A percentile compares a stretch with the other conserved stretches of the same genome.
phyloP scores from a whole-genome alignment of 1,284 basidiomycete species.

The Rhizopogon parksii region DNA sequence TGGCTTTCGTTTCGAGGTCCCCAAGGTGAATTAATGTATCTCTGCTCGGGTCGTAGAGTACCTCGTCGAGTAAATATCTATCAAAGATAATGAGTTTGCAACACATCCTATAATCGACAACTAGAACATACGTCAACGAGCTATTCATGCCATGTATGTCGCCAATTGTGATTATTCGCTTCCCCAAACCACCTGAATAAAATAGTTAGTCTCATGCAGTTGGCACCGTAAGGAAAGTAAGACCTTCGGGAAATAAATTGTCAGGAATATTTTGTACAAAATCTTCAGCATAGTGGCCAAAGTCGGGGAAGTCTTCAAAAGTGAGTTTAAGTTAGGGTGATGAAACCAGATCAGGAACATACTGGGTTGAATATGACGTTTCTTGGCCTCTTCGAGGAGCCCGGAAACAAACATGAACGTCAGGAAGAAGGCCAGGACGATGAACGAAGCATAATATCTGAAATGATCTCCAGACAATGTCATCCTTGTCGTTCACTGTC shows the following conservation, averaged over 20 bases:
- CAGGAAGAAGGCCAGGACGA: conserved; percentile 35
- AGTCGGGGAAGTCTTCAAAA: conserved; percentile 40
- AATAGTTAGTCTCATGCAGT: neutral
- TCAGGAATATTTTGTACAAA: neutral
- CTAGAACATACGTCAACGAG: conserved; percentile 54
- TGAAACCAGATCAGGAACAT: neutral
- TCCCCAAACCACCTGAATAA: conserved; percentile 39
- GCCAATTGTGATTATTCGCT: conserved; percentile 67
- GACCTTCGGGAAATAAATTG: conserved; percentile 42
- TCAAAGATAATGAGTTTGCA: neutral
- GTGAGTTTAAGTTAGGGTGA: neutral
- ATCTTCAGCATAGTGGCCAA: conserved; percentile 37
- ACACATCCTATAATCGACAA: neutral
- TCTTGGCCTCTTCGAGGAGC: conserved; percentile 12
- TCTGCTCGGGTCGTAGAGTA: conserved; percentile 50
- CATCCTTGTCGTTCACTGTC: neutral
- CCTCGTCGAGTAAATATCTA: conserved; percentile 56
- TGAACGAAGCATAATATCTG: conserved; percentile 13
- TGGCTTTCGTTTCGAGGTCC: conserved; percentile 71
- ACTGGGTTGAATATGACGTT: conserved; percentile 11
- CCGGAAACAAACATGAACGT: conserved; percentile 35
- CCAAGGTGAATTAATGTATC: conserved; percentile 78
- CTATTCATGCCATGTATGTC: conserved; percentile 80
- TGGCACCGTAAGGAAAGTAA: conserved; percentile 3
- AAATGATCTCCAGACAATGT: neutral